phyloP scores from a whole-genome alignment of 1,139 yeast genomes.

The Geotrichum klebahnii region DNA sequence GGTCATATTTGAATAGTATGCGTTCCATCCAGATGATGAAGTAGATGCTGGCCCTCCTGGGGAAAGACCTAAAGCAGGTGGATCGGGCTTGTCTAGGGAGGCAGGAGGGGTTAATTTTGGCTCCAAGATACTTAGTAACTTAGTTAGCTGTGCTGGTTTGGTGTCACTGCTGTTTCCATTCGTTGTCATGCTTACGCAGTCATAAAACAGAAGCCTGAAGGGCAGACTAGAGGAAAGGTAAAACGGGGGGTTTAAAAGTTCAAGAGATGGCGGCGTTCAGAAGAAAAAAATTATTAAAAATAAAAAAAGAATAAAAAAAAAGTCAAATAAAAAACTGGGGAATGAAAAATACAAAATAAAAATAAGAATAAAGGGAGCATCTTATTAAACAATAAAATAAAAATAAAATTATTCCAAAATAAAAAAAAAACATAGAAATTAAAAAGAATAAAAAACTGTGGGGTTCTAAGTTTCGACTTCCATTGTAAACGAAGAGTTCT shows the following conservation, averaged over 20 bases:
- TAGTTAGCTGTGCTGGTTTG: background rate
- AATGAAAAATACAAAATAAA: background rate
- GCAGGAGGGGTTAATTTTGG: background rate
- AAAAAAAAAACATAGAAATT: too few species aligned
- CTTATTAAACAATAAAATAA: background rate
- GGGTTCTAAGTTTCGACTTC: too few species aligned
- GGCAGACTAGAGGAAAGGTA: too few species aligned
- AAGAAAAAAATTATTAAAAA: too few species aligned
- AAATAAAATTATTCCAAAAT: background rate
- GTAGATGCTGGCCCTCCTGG: background rate
- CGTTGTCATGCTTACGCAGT: background rate
- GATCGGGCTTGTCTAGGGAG: background rate
- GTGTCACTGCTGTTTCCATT: background rate
- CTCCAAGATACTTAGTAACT: background rate
- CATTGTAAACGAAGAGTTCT: too few species aligned
- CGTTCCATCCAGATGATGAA: conserved; percentile 5
- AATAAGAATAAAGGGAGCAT: background rate
- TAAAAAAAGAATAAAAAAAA: background rate
- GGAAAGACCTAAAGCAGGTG: background rate
- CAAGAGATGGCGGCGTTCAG: too few species aligned
- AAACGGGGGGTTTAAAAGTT: too few species aligned
- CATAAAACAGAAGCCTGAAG: background rate
- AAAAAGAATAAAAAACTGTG: too few species aligned
- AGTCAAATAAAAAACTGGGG: background rate
- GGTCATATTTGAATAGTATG: background rate